Evolutionary conservation across 2,329 filamentous ascomycete species (phyloP), one percentile per base, ranked within the genome.

Genomic region (Claviceps monticola): DNA sequence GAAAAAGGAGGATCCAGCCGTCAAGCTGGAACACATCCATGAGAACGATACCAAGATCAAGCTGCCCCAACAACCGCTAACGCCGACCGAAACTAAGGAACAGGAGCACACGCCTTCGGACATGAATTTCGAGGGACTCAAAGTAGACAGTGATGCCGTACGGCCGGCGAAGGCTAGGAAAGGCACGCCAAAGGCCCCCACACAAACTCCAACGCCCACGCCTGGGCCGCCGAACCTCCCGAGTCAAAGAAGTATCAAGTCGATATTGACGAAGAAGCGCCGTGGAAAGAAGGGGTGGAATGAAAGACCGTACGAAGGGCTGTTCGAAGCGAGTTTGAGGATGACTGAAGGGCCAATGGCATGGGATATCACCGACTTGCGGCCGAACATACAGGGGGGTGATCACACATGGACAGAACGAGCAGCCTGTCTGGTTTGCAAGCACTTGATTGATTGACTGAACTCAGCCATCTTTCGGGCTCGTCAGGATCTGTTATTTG

Each of bases 381-480:
- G 78, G 46, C 60, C 70, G 34, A 66, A 68, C 9, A 64, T 79
- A 6, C 61, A 61, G 2, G 74, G 71, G 9, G 75, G 75, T 2
- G 71, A 72, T 36, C 77, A 74, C 61, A 66, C 64, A 9, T 81
- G 78, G 78, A 72, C 68, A 11, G 75, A 80, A 59, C 68, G 69
- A 37, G 65, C 62, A 3, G 51, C 67, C 47, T 81, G 78, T 55
- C 66, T 80, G 38, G 59, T 76, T 42, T 81, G 78, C 59, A 65
- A 65, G 21, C 59, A 65, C n/a, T 63, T 64, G 44, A 73, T 79
- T 52, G 70, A 73, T 79, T 53, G 70, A 74, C 43, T 58, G 47
- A 51, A 6, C 34, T 11, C 16, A n/a, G 17, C 23, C 23, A 44
- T 26, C 19, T 16, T 44, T 11, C 11, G 21, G 23, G 3, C 42